Percentiles rank a stretch among this genome's conserved stretches.
These are phyloP conservation scores for Mycena crocata DNA, from an alignment of 768 basidiomycete species.

Conservation along the genomic window DNA sequence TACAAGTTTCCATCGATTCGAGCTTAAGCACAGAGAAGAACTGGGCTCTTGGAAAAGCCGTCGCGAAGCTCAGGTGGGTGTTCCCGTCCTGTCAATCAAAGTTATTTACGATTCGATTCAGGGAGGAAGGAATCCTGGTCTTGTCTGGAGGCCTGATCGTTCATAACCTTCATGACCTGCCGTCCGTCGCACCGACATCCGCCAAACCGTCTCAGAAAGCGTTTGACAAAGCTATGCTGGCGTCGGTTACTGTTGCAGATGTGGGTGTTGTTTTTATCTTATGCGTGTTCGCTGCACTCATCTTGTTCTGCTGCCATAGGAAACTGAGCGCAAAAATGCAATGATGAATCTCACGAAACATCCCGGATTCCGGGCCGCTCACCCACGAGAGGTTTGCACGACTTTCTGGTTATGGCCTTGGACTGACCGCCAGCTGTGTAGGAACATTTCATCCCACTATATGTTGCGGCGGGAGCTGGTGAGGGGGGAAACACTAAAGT, in stretches of 20 bases:
- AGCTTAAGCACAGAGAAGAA: conserved; percentile 69
- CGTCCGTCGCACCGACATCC: background rate
- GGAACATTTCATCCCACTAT: conserved; percentile 86
- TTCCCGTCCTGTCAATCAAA: background rate
- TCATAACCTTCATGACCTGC: conserved; percentile 15
- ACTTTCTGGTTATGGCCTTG: background rate
- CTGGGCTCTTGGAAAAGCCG: conserved; percentile 73
- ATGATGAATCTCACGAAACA: conserved; percentile 68
- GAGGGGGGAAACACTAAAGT: conserved; percentile 61
- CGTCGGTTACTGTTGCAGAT: conserved; percentile 61
- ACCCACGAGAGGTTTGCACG: conserved; percentile 65
- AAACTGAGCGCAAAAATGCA: conserved; percentile 63
- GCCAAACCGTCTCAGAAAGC: conserved; percentile 56
- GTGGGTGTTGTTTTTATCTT: conserved; percentile 49
- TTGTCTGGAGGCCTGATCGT: conserved; percentile 75
- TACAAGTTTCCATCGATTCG: conserved; percentile 76
- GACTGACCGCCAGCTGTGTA: background rate
- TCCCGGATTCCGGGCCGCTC: conserved; percentile 70
- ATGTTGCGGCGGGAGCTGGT: conserved; percentile 81
- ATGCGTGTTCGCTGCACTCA: conserved; percentile 5
- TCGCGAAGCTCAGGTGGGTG: conserved; percentile 59
- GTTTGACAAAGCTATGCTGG: conserved; percentile 70
- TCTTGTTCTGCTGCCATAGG: conserved; percentile 48
- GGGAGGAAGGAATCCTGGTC: conserved; percentile 74
- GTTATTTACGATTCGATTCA: background rate